phyloP scores from a whole-genome alignment of 805 yeast species.

The Saccharomycopsis synnaedendra region DNA sequence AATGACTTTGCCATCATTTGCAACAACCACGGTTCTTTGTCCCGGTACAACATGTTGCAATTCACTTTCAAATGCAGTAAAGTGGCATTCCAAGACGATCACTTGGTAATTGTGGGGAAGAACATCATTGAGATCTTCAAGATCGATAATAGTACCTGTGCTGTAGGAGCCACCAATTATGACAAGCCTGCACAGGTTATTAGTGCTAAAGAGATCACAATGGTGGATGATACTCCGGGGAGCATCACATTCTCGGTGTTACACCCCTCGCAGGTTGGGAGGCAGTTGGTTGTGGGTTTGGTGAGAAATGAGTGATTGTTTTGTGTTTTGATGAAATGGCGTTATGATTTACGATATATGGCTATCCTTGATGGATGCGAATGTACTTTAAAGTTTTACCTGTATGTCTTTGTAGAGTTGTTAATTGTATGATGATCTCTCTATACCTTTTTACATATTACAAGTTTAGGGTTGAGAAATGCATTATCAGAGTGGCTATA shows the following conservation, averaged over 20 bases:
- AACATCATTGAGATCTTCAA: conserved; percentile 65
- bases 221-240: conserved; percentile 29
- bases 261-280: conserved; percentile 51
- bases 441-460: too few species aligned
- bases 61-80: conserved; percentile 30
- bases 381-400: too few species aligned
- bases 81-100: conserved; percentile 34
- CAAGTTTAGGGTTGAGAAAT: too few species aligned
- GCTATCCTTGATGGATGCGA: too few species aligned
- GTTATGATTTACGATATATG: too few species aligned
- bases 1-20: conserved; percentile 59
- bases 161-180: conserved; percentile 23
- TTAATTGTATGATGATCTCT: too few species aligned
- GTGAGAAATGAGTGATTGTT: conserved; percentile 9
- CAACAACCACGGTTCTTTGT: conserved; percentile 45
- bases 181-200: conserved; percentile 54
- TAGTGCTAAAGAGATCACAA: conserved; percentile 52
- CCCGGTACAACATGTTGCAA: conserved; percentile 29
- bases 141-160: conserved; percentile 31
- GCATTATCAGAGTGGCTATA: too few species aligned
- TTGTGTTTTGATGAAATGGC: not conserved
- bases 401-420: too few species aligned
- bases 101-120: conserved; percentile 43
- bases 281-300: conserved; percentile 41
- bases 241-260: conserved; percentile 38